Evolutionary conservation across 495 filamentous ascomycete species (phyloP).

Genomic region (Immersiella caudata): DNA sequence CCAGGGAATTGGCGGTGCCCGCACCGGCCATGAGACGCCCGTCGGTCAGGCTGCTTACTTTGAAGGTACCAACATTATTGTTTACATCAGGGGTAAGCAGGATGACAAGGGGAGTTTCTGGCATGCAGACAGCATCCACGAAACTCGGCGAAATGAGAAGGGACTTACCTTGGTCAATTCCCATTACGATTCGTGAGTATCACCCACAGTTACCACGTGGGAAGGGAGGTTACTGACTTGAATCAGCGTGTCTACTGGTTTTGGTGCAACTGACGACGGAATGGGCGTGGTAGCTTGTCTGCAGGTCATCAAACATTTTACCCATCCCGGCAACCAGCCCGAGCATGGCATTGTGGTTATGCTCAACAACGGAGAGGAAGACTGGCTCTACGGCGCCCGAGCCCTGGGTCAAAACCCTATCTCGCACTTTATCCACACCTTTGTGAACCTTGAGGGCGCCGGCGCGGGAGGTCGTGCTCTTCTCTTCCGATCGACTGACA

Average conservation of each 20-base stretch:
- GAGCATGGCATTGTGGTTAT: conserved; percentile 80
- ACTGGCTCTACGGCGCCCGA: conserved; percentile 85
- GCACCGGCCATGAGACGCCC: conserved; percentile 23
- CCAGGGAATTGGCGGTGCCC: conserved; percentile 24
- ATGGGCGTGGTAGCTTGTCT: conserved; percentile 83
- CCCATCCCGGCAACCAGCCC: conserved; percentile 71
- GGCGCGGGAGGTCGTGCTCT: conserved; percentile 89
- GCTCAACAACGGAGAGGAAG: conserved; percentile 96
- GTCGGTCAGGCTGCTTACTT: conserved; percentile 66
- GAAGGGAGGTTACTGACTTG: conserved; percentile 21
- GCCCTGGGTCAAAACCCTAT: conserved; percentile 85
- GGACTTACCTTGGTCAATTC: conserved; percentile 90
- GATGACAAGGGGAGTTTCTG: conserved; percentile 71
- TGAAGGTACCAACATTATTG: conserved; percentile 89
- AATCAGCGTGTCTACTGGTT: conserved; percentile 79
- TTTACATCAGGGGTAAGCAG: conserved; percentile 82
- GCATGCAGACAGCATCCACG: conserved; percentile 46
- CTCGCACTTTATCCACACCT: conserved; percentile 73
- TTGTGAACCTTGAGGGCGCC: conserved; percentile 93
- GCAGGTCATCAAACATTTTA: conserved; percentile 89
- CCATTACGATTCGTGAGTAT: conserved; percentile 73
- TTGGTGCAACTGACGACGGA: conserved; percentile 91
- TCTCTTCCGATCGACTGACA: conserved; percentile 83
- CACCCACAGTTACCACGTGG: not conserved
- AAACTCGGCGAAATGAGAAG: conserved; percentile 55